phyloP scores from a whole-genome alignment of 179 eudicot species.

The Beta macrorhiza region DNA sequence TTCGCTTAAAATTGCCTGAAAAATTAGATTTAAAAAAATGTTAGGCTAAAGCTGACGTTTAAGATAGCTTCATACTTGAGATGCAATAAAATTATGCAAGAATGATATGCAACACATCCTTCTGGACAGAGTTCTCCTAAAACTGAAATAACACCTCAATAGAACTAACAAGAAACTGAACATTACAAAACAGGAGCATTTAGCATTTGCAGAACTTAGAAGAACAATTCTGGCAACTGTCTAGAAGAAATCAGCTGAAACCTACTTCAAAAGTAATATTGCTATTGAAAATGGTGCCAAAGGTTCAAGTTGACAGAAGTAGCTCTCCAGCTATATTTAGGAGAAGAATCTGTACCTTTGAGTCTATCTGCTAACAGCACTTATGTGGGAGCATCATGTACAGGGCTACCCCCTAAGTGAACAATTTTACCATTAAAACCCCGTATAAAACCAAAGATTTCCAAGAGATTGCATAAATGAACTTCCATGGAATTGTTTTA shows the following conservation, averaged over 20 bases:
- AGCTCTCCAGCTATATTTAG: no score
- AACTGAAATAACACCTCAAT: not conserved
- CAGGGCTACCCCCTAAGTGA: not conserved
- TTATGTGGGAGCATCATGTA: not conserved
- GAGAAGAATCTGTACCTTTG: not conserved
- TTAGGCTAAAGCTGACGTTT: no score
- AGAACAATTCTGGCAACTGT: not conserved
- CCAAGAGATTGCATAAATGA: no score
- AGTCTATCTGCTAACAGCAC: not conserved
- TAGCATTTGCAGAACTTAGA: not conserved
- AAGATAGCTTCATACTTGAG: not conserved
- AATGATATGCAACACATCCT: not conserved
- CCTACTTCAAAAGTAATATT: not conserved
- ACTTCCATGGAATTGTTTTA: no score
- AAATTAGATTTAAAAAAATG: not conserved
- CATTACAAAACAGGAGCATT: not conserved
- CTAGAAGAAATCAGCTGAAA: not conserved
- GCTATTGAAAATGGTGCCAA: not conserved
- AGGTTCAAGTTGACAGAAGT: not conserved
- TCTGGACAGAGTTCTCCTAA: not conserved
- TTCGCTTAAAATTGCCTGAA: constrained; percentile 54
- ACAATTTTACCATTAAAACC: not conserved
- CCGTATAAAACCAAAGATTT: not conserved
- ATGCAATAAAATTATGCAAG: not conserved
- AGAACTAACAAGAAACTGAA: not conserved